phyloP scores from a whole-genome alignment of 1,139 yeast species.

The Kluyveromyces sp. region DNA sequence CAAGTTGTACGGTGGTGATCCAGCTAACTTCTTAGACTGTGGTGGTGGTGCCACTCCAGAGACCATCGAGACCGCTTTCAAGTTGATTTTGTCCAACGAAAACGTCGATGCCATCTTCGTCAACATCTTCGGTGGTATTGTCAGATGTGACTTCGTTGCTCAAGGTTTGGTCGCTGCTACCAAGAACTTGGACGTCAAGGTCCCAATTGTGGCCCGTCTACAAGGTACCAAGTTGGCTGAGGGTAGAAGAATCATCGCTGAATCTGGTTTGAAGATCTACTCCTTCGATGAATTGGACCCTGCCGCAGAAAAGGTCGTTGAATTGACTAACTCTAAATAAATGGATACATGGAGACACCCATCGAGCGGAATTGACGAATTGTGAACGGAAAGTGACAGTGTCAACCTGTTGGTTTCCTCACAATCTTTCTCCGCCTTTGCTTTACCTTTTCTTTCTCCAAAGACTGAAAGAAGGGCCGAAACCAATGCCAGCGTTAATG shows the following conservation, averaged over 20 bases:
- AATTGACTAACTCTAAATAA: slow-evolving; percentile 41
- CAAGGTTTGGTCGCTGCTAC: slow-evolving; percentile 93
- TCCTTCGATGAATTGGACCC: slow-evolving; percentile 91
- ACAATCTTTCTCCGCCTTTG: too few relatives aligned
- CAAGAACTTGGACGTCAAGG: slow-evolving; percentile 77
- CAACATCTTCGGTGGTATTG: slow-evolving; percentile 98
- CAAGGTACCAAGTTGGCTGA: slow-evolving; percentile 94
- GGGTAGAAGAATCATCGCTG: slow-evolving; percentile 79
- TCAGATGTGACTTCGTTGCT: slow-evolving; percentile 98
- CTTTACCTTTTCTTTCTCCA: too few relatives aligned
- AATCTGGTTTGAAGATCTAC: slow-evolving; percentile 89
- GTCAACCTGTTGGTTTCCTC: too few relatives aligned
- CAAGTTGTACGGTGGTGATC: slow-evolving; percentile 96
- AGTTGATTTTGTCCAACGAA: slow-evolving; percentile 81
- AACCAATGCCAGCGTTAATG: background rate
- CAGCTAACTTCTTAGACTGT: slow-evolving; percentile 98
- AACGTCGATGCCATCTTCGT: slow-evolving; percentile 94
- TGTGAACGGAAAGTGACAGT: too few relatives aligned
- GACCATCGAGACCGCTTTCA: slow-evolving; percentile 95
- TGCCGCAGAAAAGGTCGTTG: slow-evolving; percentile 94
- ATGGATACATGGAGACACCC: background rate
- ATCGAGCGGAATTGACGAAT: too few relatives aligned
- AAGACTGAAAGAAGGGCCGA: too few relatives aligned
- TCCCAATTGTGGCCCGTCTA: slow-evolving; percentile 95
- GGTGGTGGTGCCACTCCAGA: slow-evolving; percentile 99